phyloP scores from a whole-genome alignment of 305 asterid genomes.

The Fraxinus sp. region DNA sequence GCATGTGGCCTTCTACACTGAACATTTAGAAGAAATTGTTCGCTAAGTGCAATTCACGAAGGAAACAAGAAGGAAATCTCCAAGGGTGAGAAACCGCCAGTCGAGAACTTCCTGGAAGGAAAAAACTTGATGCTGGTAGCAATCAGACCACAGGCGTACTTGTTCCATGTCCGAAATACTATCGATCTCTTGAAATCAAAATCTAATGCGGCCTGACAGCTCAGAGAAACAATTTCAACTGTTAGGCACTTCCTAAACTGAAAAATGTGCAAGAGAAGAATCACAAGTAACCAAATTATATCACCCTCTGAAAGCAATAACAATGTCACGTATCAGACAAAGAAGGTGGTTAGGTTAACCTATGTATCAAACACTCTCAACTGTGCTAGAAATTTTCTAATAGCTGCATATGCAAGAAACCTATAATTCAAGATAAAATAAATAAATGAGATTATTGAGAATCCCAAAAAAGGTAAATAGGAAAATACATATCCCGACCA shows the following conservation, averaged over 20 bases:
- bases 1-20: slow-evolving; percentile 35
- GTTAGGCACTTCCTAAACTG: not conserved
- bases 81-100: slow-evolving; percentile 58
- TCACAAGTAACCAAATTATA: not conserved
- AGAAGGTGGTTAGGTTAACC: not conserved
- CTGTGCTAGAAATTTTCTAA: not conserved
- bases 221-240: slow-evolving; percentile 6
- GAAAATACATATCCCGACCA: not conserved
- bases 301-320: not conserved
- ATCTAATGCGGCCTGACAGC: slow-evolving; percentile 50
- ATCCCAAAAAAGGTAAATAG: not conserved
- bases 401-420: not conserved
- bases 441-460: not conserved
- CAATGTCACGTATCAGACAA: not conserved
- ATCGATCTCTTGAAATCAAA: slow-evolving; percentile 42
- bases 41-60: slow-evolving; percentile 54
- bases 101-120: slow-evolving; percentile 79
- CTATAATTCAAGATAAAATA: not conserved
- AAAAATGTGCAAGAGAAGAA: not conserved
- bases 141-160: slow-evolving; percentile 58
- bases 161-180: slow-evolving; percentile 86
- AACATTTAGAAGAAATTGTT: slow-evolving; percentile 29
- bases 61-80: slow-evolving; percentile 51
- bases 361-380: not conserved
- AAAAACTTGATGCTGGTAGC: slow-evolving; percentile 50